Base-by-base conservation (phyloP, 2,329 filamentous ascomycete genomes). In the Alternaria arborescens region DNA sequence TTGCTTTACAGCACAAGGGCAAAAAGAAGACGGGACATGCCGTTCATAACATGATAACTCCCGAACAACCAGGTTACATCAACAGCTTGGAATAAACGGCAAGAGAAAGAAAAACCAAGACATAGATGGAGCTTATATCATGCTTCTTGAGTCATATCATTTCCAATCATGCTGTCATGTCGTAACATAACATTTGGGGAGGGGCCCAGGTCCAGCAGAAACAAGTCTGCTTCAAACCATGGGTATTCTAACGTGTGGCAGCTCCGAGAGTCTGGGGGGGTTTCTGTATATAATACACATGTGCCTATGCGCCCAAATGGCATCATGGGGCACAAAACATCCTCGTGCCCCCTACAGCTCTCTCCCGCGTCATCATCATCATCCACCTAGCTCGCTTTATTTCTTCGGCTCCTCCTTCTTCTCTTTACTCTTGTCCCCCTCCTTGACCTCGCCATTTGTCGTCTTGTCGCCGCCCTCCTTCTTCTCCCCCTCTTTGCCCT, bases 401-500 rank as follows among this genome's bases (percentile, higher is more conserved):
- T 87, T 87, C 77, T 85, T 86, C 7, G 7, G 5, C 64, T 84
- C 83, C 69, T 83, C 82, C 64, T 86, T 84, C 78, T 83, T 80
- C 52, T 86, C 83, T 61, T 85, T 83, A 69, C 84, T 82, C 70
- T 86, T 84, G 73, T 90, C 89, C 1, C 67, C 71, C 63, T 82
- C 80, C 72, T 82, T 81, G 10, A 64, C 62, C 16, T 80, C 78
- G 1, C 81, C 83, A 52, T 85, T 72, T 38, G 65, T 72, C 40
- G 65, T 57, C 14, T 87, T 87, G 58, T 89, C 90, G 8, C 78
- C 68, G 12, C 78, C 68, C 62, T 87, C 87, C 70, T 82, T 79
- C 68, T 89, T 89, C 75, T 91, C 91, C 48, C 84, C 89, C 75
- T 91, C 91, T 50, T 85, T 81, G 58, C 81, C 81, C 66, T 85